phyloP scores from a whole-genome alignment of 164 flowering plant genomes.

The Protea cynaroides region DNA sequence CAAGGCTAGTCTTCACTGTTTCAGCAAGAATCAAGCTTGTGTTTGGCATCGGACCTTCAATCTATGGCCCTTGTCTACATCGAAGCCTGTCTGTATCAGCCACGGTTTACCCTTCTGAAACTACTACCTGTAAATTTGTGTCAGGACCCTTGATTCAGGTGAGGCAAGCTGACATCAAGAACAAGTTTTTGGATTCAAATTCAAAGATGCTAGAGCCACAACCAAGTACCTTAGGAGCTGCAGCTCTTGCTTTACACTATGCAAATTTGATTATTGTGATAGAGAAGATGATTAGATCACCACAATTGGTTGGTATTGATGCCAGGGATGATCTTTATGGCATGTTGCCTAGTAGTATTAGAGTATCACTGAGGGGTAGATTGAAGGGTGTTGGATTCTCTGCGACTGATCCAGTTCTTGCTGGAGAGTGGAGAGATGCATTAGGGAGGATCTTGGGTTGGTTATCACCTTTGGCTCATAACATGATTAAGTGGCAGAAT shows the following conservation, averaged over 20 bases:
- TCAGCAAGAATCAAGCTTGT: slow-evolving; percentile 63
- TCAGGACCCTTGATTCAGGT: slow-evolving; percentile 34
- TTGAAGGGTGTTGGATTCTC: slow-evolving; percentile 68
- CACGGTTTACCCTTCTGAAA: slow-evolving; percentile 50
- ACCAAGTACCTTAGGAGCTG: slow-evolving; percentile 53
- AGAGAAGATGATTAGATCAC: slow-evolving; percentile 81
- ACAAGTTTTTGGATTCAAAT: slow-evolving; percentile 44
- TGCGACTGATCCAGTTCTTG: slow-evolving; percentile 67
- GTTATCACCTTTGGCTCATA: slow-evolving; percentile 82
- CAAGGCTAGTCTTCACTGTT: slow-evolving; percentile 50
- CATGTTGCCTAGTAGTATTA: slow-evolving; percentile 67
- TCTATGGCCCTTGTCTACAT: slow-evolving; percentile 18
- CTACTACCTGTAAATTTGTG: slow-evolving; percentile 26
- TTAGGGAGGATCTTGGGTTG: slow-evolving; percentile 68
- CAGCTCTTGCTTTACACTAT: slow-evolving; percentile 72
- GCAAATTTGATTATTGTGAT: slow-evolving; percentile 75
- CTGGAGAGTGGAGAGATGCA: slow-evolving; percentile 81
- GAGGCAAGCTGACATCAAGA: no score
- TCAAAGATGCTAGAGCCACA: slow-evolving; percentile 59
- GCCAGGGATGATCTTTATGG: slow-evolving; percentile 84
- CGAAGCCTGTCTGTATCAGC: slow-evolving; percentile 75
- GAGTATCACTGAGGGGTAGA: slow-evolving; percentile 54
- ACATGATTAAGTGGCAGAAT: slow-evolving; percentile 92
- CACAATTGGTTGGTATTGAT: slow-evolving; percentile 74
- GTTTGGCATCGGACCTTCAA: slow-evolving; percentile 38